These are phyloP conservation scores for Solanum etuberosum DNA, from an alignment of 257 asterid genomes.

Conservation along the genomic window DNA sequence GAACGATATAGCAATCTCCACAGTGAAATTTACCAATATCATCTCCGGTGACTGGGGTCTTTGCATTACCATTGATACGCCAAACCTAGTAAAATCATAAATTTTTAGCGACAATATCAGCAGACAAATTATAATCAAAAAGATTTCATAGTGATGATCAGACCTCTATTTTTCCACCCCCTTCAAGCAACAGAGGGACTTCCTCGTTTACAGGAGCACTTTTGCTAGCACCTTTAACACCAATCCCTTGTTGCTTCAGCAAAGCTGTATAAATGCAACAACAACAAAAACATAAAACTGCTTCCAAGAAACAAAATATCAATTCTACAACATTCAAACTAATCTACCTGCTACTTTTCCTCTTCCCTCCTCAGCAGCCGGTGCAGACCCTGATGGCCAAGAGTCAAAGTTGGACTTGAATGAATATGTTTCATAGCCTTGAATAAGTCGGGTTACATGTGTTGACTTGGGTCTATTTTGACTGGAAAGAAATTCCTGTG, in stretches of 20 bases:
- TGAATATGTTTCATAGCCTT: conserved; percentile 90
- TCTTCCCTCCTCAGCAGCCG: conserved; percentile 92
- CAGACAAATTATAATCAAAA: neutral
- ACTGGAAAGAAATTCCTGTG: conserved; percentile 73
- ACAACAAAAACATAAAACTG: neutral
- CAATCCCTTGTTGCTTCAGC: conserved; percentile 95
- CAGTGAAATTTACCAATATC: conserved; percentile 83
- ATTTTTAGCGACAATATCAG: neutral
- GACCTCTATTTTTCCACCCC: conserved; percentile 88
- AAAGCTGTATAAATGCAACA: conserved; percentile 45
- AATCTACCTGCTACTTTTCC: conserved; percentile 92
- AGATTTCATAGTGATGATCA: neutral
- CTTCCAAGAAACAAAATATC: neutral
- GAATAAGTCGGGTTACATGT: conserved; percentile 63
- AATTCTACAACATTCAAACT: neutral
- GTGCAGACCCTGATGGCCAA: conserved; percentile 87
- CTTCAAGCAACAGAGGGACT: conserved; percentile 86
- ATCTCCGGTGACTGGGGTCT: conserved; percentile 63
- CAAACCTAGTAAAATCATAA: conserved; percentile 54
- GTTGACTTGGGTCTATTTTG: conserved; percentile 92
- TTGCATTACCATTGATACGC: conserved; percentile 74
- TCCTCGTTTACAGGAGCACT: conserved; percentile 76
- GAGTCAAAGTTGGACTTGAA: conserved; percentile 87
- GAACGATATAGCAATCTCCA: conserved; percentile 94
- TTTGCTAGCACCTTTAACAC: conserved; percentile 65